Conservation (phyloP, 148 eudicot genomes). For the Camellia sinensis region DNA sequence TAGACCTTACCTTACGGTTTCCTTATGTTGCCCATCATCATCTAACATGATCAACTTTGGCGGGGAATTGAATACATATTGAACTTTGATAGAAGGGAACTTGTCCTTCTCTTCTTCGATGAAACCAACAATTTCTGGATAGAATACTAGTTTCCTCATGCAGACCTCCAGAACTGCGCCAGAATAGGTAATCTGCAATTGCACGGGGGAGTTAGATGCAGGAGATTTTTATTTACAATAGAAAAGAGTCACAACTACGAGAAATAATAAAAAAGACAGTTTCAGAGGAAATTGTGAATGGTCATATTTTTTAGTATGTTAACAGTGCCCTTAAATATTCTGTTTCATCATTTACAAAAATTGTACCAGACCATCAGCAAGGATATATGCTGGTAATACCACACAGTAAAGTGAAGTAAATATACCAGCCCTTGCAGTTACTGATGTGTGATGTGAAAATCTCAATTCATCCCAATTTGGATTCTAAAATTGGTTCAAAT, state of each 20-base stretch:
- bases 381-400: background rate
- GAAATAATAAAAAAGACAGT: background rate
- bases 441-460: background rate
- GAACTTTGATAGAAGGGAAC: conserved; percentile 76
- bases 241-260: background rate
- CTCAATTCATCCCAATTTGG: background rate
- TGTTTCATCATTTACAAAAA: background rate
- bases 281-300: background rate
- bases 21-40: conserved; percentile 54
- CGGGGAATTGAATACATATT: conserved; percentile 78
- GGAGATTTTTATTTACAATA: background rate
- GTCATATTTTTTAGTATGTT: background rate
- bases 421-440: background rate
- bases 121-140: conserved; percentile 86
- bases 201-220: conserved; percentile 2
- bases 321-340: background rate
- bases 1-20: conserved; percentile 6
- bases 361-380: background rate
- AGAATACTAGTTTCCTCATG: conserved; percentile 92
- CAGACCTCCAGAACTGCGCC: conserved; percentile 84
- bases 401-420: background rate
- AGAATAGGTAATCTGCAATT: conserved; percentile 61
- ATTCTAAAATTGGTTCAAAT: background rate
- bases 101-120: conserved; percentile 88
- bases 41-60: conserved; percentile 93